phyloP scores from a whole-genome alignment of 2,329 filamentous ascomycete species.

The Curvularia sp. region DNA sequence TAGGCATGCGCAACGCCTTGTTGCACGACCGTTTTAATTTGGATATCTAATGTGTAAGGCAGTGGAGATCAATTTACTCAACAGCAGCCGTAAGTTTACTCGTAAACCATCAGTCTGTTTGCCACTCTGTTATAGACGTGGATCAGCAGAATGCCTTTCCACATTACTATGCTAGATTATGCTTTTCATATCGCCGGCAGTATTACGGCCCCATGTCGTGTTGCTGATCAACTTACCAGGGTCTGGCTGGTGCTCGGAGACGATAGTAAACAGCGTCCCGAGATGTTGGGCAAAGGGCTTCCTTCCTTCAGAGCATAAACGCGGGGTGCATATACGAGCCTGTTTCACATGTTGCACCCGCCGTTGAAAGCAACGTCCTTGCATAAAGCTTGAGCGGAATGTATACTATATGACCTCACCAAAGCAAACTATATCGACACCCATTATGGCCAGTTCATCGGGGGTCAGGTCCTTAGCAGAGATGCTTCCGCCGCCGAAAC shows the following conservation, averaged over 20 bases:
- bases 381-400: constrained; percentile 2
- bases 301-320: background rate
- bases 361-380: background rate
- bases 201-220: constrained; percentile 8
- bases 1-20: constrained; percentile 3
- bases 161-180: constrained; percentile 4
- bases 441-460: background rate
- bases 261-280: constrained; percentile 1
- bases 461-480: background rate
- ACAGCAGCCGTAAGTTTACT: background rate
- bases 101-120: background rate
- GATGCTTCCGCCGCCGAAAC: background rate
- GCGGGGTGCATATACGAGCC: constrained; percentile 19
- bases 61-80: background rate
- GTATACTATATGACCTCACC: background rate
- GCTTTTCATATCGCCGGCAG: constrained; percentile 17
- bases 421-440: background rate
- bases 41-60: background rate
- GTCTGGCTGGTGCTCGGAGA: background rate
- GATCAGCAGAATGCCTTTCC: background rate
- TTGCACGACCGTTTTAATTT: constrained; percentile 1
- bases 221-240: constrained; percentile 10
- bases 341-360: constrained; percentile 5
- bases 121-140: background rate
- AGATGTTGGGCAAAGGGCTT: constrained; percentile 3